These are phyloP conservation scores for Piper betle DNA, from an alignment of 164 flowering plant genomes.

Conservation along the genomic window DNA sequence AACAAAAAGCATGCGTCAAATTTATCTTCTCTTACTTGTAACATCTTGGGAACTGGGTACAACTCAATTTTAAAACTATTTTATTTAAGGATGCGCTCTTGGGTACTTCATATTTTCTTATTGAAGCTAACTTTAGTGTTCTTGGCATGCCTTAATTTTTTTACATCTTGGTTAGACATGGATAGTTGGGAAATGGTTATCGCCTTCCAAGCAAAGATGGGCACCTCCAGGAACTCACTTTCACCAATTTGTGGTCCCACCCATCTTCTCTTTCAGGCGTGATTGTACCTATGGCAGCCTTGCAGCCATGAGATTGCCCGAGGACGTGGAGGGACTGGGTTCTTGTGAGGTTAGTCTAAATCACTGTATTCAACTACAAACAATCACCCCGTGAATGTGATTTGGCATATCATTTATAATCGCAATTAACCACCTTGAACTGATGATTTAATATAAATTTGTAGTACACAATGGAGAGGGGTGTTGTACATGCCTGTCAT, in stretches of 20 bases:
- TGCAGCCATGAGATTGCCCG: conserved; percentile 86
- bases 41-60: neutral
- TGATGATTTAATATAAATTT: neutral
- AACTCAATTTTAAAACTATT: neutral
- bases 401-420: no score
- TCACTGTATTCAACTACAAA: neutral
- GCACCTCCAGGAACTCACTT: conserved; percentile 86
- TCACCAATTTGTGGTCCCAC: conserved; percentile 92
- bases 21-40: neutral
- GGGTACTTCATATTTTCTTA: no score
- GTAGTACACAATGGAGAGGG: conserved; percentile 84
- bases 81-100: no score
- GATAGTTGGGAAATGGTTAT: conserved; percentile 89
- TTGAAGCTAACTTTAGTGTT: no score
- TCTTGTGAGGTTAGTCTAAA: conserved; percentile 55
- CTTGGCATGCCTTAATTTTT: no score
- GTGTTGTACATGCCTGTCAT: conserved; percentile 94
- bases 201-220: conserved; percentile 65
- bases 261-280: no score
- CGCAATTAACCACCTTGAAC: no score
- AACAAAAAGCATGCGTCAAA: neutral
- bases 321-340: conserved; percentile 70
- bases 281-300: conserved; percentile 85
- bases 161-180: conserved; percentile 38
- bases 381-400: neutral